These are phyloP conservation scores for Auxenochlorella pyrenoidosa DNA, from an alignment of 139 green algal species.

Conservation along the genomic window DNA sequence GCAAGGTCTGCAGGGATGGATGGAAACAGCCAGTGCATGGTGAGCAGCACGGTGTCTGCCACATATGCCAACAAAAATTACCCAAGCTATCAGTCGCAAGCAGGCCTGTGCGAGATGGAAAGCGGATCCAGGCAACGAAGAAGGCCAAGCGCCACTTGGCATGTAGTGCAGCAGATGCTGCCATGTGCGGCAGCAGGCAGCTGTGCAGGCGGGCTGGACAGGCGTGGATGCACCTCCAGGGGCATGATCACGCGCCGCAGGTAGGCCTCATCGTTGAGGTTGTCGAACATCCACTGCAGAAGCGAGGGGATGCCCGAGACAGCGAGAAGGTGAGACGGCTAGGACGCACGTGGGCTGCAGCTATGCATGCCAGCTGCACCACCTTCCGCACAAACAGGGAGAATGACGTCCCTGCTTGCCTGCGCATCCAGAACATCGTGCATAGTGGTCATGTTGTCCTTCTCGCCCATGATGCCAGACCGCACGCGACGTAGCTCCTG, in stretches of 20 bases:
- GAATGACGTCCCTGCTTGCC: not conserved
- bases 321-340: too few species aligned
- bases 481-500: conserved; percentile 96
- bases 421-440: conserved; percentile 98
- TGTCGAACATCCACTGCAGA: conserved; percentile 94
- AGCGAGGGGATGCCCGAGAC: conserved; percentile 71
- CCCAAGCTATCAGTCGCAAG: too few species aligned
- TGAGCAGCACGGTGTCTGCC: too few species aligned
- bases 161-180: not conserved
- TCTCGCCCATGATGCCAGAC: conserved; percentile 95
- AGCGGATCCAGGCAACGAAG: too few species aligned
- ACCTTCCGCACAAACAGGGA: too few species aligned
- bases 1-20: conserved; percentile 62
- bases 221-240: conserved; percentile 72
- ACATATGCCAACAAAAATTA: too few species aligned
- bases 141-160: too few species aligned
- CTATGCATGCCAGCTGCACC: too few species aligned
- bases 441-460: conserved; percentile 99
- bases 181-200: not conserved
- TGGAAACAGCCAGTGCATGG: too few species aligned
- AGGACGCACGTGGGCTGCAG: too few species aligned
- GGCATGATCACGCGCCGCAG: conserved; percentile 94
- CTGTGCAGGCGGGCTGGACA: not conserved
- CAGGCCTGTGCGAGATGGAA: too few species aligned
- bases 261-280: conserved; percentile 93